Percentiles rank a stretch among this genome's conserved stretches.
Conservation (phyloP, 2,329 filamentous ascomycete genomes). For the Cytospora mali region DNA sequence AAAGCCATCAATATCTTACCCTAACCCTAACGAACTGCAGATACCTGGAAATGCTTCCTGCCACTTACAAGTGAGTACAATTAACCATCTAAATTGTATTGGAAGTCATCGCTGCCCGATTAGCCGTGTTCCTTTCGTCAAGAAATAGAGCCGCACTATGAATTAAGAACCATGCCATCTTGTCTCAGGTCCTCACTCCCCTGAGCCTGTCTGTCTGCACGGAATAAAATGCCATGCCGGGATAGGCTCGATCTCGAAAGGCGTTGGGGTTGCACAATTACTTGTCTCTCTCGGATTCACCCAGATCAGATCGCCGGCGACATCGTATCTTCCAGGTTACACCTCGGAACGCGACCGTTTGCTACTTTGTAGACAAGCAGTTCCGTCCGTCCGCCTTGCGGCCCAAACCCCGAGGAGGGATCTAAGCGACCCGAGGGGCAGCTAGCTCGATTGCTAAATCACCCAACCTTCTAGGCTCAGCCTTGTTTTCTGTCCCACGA, state of each 20-base stretch:
- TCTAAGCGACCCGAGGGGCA: constrained; percentile 8
- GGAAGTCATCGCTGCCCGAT: constrained; percentile 8
- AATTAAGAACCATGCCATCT: background rate
- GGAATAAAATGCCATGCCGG: background rate
- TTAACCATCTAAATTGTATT: no score
- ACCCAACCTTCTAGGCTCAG: constrained; percentile 25
- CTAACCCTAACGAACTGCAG: no score
- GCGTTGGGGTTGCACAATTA: background rate
- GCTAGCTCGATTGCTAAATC: constrained; percentile 18
- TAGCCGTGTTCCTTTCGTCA: background rate
- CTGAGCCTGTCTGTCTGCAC: background rate
- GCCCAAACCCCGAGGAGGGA: constrained; percentile 6
- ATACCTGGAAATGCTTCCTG: no score
- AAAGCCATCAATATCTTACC: no score
- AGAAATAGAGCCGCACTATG: background rate
- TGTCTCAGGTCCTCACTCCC: background rate
- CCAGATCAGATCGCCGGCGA: background rate
- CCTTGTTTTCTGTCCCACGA: constrained; percentile 16
- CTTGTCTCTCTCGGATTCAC: constrained; percentile 2
- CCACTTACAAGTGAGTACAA: no score
- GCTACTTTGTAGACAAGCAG: background rate
- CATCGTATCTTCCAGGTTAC: constrained; percentile 6
- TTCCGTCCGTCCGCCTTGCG: constrained; percentile 8
- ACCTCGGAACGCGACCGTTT: background rate
- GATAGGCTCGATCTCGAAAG: background rate